Evolutionary conservation across 768 basidiomycete genomes (phyloP), one percentile per base, ranked within the genome.

Genomic region (Lactarius sanguifluus): DNA sequence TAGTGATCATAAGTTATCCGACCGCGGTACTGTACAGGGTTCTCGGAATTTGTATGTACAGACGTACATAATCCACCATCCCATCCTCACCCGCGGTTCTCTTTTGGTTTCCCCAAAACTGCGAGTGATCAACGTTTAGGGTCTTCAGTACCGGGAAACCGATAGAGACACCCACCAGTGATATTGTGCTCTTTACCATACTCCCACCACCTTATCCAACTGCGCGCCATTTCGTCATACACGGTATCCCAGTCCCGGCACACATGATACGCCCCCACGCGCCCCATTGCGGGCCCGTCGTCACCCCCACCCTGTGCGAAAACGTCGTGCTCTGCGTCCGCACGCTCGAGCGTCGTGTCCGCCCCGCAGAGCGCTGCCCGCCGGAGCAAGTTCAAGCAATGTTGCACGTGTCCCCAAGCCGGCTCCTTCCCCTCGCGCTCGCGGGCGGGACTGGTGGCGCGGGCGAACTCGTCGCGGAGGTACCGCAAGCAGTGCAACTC

Each of bases 401-500:
- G 79, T 40, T 77, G 70, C 7, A 76, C 73, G 61, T 80, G 79
- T 52, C 23, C 57, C 74, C 72, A 52, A 32, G 72, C 68, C 15
- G 63, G 63, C 40, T 57, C 40, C 65, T 50, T 50, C 47, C 47
- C 47, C 47, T 50, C n/a, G 4, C 47, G 47, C 47, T 50, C 47
- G 12, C 12, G n/a, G 23, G 47, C 23, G 5, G 47, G 47, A 5
- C 47, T 2, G 23, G 47, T 23, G 23, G 71, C 43, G 72, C 59
- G 36, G 72, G 74, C 32, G 69, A 72, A 38, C 71, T 75, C 56
- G 67, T 70, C 57, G 73, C 13, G 74, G 18, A 80, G 68, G 66
- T 73, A 74, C 6, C 71, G 74, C 79, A 80, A 57, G 61, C 83
- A 84, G 68, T 84, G 83, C 15, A 84, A 75, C 68, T 84, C 78